Evolutionary conservation across 2,329 filamentous ascomycete species (phyloP), one percentile per base, ranked within the genome.

Genomic region (Xylaria multiplex): DNA sequence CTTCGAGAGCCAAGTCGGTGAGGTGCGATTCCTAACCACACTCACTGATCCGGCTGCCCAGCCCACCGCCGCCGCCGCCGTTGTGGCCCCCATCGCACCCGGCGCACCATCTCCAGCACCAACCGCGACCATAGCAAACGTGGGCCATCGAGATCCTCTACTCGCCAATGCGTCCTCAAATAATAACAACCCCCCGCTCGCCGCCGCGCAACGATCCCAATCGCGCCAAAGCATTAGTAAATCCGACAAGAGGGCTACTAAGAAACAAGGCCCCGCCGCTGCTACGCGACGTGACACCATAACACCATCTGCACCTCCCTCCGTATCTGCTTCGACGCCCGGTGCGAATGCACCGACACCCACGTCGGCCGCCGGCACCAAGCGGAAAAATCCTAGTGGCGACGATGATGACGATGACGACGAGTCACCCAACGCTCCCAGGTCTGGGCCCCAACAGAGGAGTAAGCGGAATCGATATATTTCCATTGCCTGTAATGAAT

Each of bases 401-500:
- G 68, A 66, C 14, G 37, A 2, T 24, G 65, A 66, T 19, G 65
- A 68, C 30, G 62, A 70, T 22, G 68, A 68, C 7, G 75, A 74
- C 5, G 75, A 72, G 16, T 72, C 72, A 9, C 70, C 70, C 2
- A 67, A 62, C 43, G 66, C 68, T 6, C 45, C 58, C 9, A 72
- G 69, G 43, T 50, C 66, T 11, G 58, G 62, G 7, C 64, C 71
- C 16, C 75, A 76, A 63, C 86, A 86, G 76, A 79, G 86, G 71
- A 88, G 85, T 76, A 89, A 88, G 75, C 83, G 86, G 65, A 89
- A 88, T 70, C 79, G 86, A 82, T 88, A 88, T 70, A 88, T 88
- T 64, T 88, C 86, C 13, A 87, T 88, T 69, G 86, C 86, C 48
- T 88, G 86, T 72, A 92, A 91, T 74, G 89, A 91, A 75, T 92